Conservation (phyloP, 1,284 basidiomycete genomes). For the Apiotrichum akiyoshidainum region DNA sequence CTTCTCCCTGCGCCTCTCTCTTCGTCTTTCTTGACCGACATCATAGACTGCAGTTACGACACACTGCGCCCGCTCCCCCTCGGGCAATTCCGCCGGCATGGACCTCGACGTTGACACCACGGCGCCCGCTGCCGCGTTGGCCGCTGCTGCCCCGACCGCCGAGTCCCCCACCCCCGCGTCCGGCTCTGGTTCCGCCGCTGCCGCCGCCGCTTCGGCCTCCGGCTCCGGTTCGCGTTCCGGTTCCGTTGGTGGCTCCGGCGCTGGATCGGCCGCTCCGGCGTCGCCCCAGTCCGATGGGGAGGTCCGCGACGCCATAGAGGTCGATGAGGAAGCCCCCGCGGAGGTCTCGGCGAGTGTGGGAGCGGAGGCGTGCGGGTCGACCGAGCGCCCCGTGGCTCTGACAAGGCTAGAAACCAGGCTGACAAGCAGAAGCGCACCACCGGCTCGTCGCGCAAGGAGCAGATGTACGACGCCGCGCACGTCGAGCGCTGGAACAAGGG, state of each 20-base stretch:
- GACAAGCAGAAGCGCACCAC: background rate
- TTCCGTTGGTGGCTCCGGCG: background rate
- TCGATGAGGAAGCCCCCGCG: background rate
- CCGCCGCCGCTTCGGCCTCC: background rate
- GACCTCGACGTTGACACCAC: constrained; percentile 2
- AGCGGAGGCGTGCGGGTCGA: too few relatives aligned
- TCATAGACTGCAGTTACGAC: too few relatives aligned
- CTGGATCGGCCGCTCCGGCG: background rate
- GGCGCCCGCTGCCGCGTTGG: background rate
- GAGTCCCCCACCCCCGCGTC: background rate
- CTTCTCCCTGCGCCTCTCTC: too few relatives aligned
- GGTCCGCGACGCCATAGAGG: background rate
- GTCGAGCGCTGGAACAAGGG: constrained; percentile 43
- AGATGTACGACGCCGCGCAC: constrained; percentile 36
- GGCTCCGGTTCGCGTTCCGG: background rate
- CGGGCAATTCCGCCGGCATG: background rate
- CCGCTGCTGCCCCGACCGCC: background rate
- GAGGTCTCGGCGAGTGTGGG: background rate
- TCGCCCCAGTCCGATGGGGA: background rate
- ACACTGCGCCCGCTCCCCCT: constrained; percentile 8
- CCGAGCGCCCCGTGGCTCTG: background rate
- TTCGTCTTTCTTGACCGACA: too few relatives aligned
- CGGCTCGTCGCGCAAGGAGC: background rate
- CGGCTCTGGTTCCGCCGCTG: too few relatives aligned
- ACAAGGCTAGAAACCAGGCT: background rate